Conservation (phyloP, 495 filamentous ascomycete species). For the Penicillium antarcticum region DNA sequence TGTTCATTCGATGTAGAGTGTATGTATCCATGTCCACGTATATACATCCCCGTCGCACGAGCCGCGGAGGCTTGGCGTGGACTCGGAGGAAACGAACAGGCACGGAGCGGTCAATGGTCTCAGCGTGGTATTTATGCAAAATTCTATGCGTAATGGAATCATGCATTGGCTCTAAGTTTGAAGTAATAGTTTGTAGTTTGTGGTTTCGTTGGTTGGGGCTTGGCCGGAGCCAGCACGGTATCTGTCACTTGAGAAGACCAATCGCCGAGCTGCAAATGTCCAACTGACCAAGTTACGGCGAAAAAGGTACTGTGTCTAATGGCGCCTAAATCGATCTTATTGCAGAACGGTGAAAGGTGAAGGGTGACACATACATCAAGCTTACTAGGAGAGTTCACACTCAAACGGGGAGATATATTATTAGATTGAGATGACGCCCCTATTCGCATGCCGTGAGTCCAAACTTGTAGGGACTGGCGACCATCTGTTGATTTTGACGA, state of each 20-base stretch:
- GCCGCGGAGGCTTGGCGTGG: neutral
- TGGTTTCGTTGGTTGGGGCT: no score
- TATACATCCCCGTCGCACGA: no score
- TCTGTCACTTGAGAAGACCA: no score
- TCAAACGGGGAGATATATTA: neutral
- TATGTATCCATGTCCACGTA: neutral
- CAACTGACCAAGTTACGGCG: no score
- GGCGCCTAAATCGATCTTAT: no score
- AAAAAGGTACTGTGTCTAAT: no score
- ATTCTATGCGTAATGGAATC: neutral
- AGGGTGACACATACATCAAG: neutral
- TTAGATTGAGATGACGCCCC: neutral
- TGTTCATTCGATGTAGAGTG: neutral
- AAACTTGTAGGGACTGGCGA: no score
- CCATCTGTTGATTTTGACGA: no score
- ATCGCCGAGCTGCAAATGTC: no score
- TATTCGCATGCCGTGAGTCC: no score
- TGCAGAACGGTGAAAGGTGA: neutral
- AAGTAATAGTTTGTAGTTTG: no score
- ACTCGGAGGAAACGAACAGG: neutral
- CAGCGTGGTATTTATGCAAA: neutral
- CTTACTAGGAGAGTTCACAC: neutral
- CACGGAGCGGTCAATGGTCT: neutral
- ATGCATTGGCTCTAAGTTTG: neutral
- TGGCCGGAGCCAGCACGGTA: no score